Conservation (phyloP, 768 basidiomycete species). For the Paxillus ammoniavirescens region DNA sequence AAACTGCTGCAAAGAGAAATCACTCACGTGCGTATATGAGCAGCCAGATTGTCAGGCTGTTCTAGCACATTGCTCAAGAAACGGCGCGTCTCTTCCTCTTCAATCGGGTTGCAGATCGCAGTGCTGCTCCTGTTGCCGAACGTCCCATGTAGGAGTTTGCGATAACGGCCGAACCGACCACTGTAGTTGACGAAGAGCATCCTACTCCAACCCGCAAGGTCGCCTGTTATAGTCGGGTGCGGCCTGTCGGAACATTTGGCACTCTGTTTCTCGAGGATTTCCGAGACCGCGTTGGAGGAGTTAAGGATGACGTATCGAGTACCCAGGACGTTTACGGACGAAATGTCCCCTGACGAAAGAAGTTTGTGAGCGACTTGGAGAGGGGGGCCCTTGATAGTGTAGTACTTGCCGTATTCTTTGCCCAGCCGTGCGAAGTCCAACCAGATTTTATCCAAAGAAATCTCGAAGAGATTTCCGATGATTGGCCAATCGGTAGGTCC, state of each 20-base stretch:
- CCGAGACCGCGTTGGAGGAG: conserved; percentile 41
- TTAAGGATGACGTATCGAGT: conserved; percentile 52
- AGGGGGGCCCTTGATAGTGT: background rate
- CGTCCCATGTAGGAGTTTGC: conserved; percentile 9
- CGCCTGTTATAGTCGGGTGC: conserved; percentile 13
- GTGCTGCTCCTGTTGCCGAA: conserved; percentile 12
- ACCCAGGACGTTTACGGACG: conserved; percentile 33
- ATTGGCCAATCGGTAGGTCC: conserved; percentile 35
- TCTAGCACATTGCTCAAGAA: conserved; percentile 19
- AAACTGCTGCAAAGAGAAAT: background rate
- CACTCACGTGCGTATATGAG: conserved; percentile 24
- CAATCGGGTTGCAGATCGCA: conserved; percentile 11
- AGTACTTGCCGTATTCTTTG: conserved; percentile 45
- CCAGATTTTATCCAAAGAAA: conserved; percentile 52
- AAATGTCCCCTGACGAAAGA: conserved; percentile 25
- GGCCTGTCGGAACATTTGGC: conserved; percentile 45
- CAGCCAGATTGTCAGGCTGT: conserved; percentile 12
- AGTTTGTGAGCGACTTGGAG: background rate
- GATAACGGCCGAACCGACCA: conserved; percentile 11
- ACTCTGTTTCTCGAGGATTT: conserved; percentile 53
- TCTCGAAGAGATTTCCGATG: conserved; percentile 53
- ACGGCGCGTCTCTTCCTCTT: conserved; percentile 15
- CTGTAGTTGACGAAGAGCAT: conserved; percentile 7
- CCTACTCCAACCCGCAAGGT: conserved; percentile 15
- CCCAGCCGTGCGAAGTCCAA: conserved; percentile 52